Base-by-base conservation (phyloP, 2,329 filamentous ascomycete genomes). In the Ascochyta pisi region DNA sequence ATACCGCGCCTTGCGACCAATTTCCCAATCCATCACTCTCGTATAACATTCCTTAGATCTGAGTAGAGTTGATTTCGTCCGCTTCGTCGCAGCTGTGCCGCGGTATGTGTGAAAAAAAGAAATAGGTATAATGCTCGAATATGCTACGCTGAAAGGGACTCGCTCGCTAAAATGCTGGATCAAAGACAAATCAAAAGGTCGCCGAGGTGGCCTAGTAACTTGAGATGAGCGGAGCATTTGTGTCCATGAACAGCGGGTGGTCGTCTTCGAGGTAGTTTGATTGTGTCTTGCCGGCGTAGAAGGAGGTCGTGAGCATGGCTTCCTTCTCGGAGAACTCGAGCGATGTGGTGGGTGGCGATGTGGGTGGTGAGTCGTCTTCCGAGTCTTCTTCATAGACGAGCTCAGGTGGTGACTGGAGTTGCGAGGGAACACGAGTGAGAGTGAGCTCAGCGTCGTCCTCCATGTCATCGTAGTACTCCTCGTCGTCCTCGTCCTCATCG, bases 331-430 rank as follows among this genome's bases (percentile, higher is more conserved):
- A 76, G 68, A 80, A 77, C 57, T 81, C 77, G 66, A 82, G 71
- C 12, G 70, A 70, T 19, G 75, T 62, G 58, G 77, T 71, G 24
- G 79, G 77, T 39, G 81, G 81, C 40, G 81, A 81, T 40, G 74
- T 70, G 44, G 79, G 80, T 54, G 78, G 77, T 26, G 76, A 75
- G 53, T 81, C 80, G 69, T 83, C 80, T 54, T 82, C 79, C 4
- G 77, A 80, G 62, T 80, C 78, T 35, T 77, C 76, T 60, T 82
- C 79, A 71, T 79, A 76, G 39, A 79, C 75, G 60, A 82, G 79
- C 70, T 82, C 80, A 39, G 81, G 80, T 55, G 80, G 79, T 66
- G 78, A 77, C 65, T 76, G 73, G 61, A 77, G 74, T 69, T 76
- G 73, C 54, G 75, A 74, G 50, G 76, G 68, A 12, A 78, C 75